Base-by-base conservation (phyloP, 202 grass and related monocot species). In the Schoenoplectus tabernaemontani region DNA sequence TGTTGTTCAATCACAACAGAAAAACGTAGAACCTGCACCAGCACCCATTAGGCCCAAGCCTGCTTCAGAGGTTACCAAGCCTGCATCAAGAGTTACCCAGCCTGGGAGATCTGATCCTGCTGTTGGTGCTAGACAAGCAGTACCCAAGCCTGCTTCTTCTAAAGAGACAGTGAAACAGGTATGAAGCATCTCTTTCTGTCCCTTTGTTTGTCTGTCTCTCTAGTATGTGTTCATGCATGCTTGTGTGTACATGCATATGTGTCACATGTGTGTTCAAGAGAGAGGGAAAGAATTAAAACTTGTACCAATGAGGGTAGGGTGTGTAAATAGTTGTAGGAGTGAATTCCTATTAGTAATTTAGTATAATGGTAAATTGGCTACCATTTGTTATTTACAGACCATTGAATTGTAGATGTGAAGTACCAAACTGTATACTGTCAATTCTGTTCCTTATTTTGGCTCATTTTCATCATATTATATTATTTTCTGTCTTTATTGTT, bases 141-240 rank as follows among this genome's bases (percentile, higher is more conserved):
- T 76, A 57, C 48, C 84, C 64, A 89, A 89, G 50, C 85, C 82
- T 44, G 54, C 87, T 83, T 85, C 88, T 74, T 88, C 77, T 8
- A 98, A 87, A 87, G 91, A 89, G 86, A 42, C 19, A 68, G 83
- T 88, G 83, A 90, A 93, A 66, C 88, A 90, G 96, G 96, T 96
- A 81, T 0, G 17, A 0, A 53, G 38, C 47, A 72, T 83, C 15
- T 78, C 57, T 83, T 13, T 62, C 1, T 20, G 36, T 13, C 57
- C 9, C 38, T 12, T 57, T 30, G 30, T 1, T 7, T 20, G 15
- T 9, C 39, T 30, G 20, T 50, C 11, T 48, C 23, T 72, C 42
- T 48, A 53, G 47, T 56, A 58, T 46, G 9, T 59, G 36, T 4
- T 5, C 56, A 7, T 41, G 38, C 16, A 38, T 62, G 59, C 59